Evolutionary conservation across 805 yeast species (phyloP).

Genomic region (Candida maris): DNA sequence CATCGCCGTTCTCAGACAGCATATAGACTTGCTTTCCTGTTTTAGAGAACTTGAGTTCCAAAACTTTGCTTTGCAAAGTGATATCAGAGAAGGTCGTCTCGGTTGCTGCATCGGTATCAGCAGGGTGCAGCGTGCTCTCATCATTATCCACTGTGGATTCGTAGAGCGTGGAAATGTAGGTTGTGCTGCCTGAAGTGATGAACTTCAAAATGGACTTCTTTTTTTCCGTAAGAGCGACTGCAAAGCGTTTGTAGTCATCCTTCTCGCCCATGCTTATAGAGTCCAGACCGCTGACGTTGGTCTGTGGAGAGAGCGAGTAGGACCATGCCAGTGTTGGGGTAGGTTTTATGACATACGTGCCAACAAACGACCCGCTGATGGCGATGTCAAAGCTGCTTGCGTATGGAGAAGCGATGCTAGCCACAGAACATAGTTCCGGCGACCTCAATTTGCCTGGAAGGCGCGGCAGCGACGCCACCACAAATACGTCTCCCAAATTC

Average conservation of each 20-base stretch:
- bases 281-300: conserved; percentile 41
- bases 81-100: conserved; percentile 31
- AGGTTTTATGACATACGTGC: conserved; percentile 50
- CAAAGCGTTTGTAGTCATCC: conserved; percentile 26
- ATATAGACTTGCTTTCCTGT: conserved; percentile 29
- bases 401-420: conserved; percentile 26
- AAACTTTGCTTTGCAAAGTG: conserved; percentile 21
- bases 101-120: conserved; percentile 23
- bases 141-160: conserved; percentile 11
- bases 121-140: conserved; percentile 24
- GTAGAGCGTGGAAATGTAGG: background rate
- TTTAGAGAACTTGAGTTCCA: conserved; percentile 27
- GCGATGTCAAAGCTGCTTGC: conserved; percentile 44
- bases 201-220: conserved; percentile 28
- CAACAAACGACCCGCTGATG: conserved; percentile 50
- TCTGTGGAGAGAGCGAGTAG: conserved; percentile 47
- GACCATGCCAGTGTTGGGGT: conserved; percentile 58
- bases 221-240: conserved; percentile 35
- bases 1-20: conserved; percentile 30
- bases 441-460: conserved; percentile 23
- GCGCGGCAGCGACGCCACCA: conserved; percentile 32
- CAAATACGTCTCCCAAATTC: conserved; percentile 29
- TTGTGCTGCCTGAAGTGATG: conserved; percentile 24
- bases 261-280: conserved; percentile 22
- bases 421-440: conserved; percentile 23